A percentile compares a stretch with the other conserved stretches of the same genome.
Evolutionary conservation across 495 filamentous ascomycete genomes (phyloP).

Genomic region (Talaromyces proteolyticus): DNA sequence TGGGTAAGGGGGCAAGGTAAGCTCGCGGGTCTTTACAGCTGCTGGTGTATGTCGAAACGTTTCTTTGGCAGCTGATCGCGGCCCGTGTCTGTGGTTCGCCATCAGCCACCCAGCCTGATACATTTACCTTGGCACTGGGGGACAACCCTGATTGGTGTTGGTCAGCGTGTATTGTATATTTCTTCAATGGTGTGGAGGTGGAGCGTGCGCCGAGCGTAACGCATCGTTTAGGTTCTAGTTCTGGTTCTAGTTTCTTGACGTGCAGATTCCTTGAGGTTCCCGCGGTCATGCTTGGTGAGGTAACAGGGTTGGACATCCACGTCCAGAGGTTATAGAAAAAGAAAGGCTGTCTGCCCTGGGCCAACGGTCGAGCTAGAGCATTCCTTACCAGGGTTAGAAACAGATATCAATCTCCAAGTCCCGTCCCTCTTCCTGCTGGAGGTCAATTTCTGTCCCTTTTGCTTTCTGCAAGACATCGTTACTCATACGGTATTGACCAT

Average conservation of each 20-base stretch:
- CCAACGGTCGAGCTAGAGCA: slow-evolving; percentile 3
- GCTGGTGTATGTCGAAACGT: neutral
- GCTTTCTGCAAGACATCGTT: too few relatives aligned
- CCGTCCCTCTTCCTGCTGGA: too few relatives aligned
- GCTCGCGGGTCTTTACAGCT: neutral
- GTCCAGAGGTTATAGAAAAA: slow-evolving; percentile 1
- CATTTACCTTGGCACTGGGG: too few relatives aligned
- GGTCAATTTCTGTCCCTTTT: too few relatives aligned
- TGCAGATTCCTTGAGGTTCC: neutral
- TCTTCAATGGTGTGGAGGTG: neutral
- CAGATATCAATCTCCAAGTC: slow-evolving; percentile 5
- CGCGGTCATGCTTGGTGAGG: neutral
- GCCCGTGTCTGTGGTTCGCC: neutral
- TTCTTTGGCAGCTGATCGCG: neutral
- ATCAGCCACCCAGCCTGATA: too few relatives aligned
- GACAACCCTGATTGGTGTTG: neutral
- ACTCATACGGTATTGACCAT: too few relatives aligned
- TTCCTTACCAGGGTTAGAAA: slow-evolving; percentile 5
- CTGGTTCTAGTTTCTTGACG: neutral
- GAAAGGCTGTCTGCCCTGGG: slow-evolving; percentile 2
- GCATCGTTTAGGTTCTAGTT: neutral
- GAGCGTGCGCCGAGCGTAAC: slow-evolving; percentile 4
- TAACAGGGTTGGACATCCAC: slow-evolving; percentile 5
- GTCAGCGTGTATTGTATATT: neutral
- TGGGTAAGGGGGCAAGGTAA: neutral